A percentile compares a stretch with the other conserved stretches of the same genome.
These are phyloP conservation scores for Globisporangium iwayamae DNA, from an alignment of 352 stramenopile genomes.

Conservation along the genomic window DNA sequence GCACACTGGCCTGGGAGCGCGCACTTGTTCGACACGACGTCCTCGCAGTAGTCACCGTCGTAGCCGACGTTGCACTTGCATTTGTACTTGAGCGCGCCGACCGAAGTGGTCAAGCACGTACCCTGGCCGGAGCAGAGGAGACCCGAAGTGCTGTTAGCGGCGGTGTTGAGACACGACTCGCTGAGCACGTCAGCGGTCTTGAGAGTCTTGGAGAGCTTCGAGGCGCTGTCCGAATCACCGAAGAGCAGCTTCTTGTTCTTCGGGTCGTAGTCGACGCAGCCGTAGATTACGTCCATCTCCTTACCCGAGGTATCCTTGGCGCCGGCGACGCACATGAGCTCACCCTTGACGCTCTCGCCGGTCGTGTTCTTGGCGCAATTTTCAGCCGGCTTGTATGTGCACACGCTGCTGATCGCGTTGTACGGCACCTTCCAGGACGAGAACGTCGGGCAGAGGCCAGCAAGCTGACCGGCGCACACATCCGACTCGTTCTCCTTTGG, in stretches of 20 bases:
- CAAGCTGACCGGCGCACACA: conserved; percentile 60
- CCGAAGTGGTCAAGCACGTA: conserved; percentile 44
- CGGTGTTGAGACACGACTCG: conserved; percentile 46
- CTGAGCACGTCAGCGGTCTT: conserved; percentile 38
- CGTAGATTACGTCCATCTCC: conserved; percentile 59
- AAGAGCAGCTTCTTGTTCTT: conserved; percentile 48
- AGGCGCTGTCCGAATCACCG: conserved; percentile 44
- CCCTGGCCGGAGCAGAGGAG: conserved; percentile 63
- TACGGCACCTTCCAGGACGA: conserved; percentile 61
- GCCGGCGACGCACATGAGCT: conserved; percentile 52
- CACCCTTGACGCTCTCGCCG: conserved; percentile 41
- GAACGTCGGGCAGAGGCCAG: conserved; percentile 67
- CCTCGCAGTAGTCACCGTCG: conserved; percentile 52
- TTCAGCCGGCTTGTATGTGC: conserved; percentile 67
- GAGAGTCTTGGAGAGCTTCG: conserved; percentile 48
- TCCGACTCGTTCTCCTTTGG: conserved; percentile 54
- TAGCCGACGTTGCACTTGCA: conserved; percentile 78
- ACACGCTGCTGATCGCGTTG: conserved; percentile 75
- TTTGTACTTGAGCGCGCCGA: conserved; percentile 47
- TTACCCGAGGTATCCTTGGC: conserved; percentile 38
- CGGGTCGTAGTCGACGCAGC: conserved; percentile 67
- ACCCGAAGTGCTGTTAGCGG: conserved; percentile 39
- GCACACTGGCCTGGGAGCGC: conserved; percentile 64
- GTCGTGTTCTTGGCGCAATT: conserved; percentile 45
- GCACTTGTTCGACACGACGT: conserved; percentile 73